Evolutionary conservation across 2,329 filamentous ascomycete species (phyloP).

Genomic region (Phialocephala sp.): DNA sequence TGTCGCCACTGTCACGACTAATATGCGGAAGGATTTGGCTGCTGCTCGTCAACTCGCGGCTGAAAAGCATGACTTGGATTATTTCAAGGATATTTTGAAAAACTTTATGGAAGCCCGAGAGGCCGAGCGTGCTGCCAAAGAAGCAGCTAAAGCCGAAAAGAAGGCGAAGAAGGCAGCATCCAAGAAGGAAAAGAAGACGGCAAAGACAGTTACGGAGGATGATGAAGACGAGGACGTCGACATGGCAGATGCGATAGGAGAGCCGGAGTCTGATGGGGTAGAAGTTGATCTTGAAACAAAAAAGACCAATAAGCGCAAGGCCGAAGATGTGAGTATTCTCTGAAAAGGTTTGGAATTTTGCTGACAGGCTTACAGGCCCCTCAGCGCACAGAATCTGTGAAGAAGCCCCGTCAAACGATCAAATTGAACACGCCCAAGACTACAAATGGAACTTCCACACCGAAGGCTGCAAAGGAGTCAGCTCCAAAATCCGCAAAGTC

Average conservation of each 20-base stretch:
- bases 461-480: slow-evolving; percentile 44
- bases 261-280: slow-evolving; percentile 59
- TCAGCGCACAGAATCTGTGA: slow-evolving; percentile 65
- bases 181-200: slow-evolving; percentile 54
- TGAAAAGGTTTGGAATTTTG: background rate
- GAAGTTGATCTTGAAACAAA: slow-evolving; percentile 55
- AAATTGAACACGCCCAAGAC: slow-evolving; percentile 72
- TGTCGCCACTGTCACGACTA: slow-evolving; percentile 70
- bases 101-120: slow-evolving; percentile 71
- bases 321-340: slow-evolving; percentile 65
- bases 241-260: slow-evolving; percentile 59
- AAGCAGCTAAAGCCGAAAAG: slow-evolving; percentile 53
- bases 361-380: slow-evolving; percentile 52
- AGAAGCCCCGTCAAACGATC: slow-evolving; percentile 73
- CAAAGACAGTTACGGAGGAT: slow-evolving; percentile 53
- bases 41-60: slow-evolving; percentile 81
- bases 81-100: slow-evolving; percentile 82
- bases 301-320: slow-evolving; percentile 81
- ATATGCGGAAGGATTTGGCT: slow-evolving; percentile 80
- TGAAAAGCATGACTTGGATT: slow-evolving; percentile 75
- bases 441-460: slow-evolving; percentile 54
- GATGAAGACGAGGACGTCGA: slow-evolving; percentile 64
- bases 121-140: slow-evolving; percentile 54
- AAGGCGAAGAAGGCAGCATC: slow-evolving; percentile 53
- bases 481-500: slow-evolving; percentile 48